phyloP scores from a whole-genome alignment of 1,284 basidiomycete genomes.

The Golubevia sp. region DNA sequence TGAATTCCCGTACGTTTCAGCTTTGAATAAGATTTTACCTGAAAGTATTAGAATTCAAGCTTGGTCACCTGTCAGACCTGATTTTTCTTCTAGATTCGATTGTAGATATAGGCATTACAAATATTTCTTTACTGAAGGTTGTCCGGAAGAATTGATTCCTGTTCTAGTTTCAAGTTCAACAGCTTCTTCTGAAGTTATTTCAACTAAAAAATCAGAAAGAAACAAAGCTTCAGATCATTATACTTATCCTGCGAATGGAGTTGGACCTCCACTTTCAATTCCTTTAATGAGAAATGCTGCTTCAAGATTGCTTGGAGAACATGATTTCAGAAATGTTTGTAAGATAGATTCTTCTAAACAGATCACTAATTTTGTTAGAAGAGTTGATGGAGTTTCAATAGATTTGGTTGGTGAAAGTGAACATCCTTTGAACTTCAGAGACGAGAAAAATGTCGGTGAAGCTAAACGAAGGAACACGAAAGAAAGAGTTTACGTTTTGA shows the following conservation, averaged over 20 bases:
- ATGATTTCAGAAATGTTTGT: conserved; percentile 96
- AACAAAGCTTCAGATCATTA: too few relatives aligned
- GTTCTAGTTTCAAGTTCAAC: too few relatives aligned
- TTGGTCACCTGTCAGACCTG: conserved; percentile 84
- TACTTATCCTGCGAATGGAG: too few relatives aligned
- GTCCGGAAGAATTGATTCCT: conserved; percentile 23
- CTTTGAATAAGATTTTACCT: conserved; percentile 89
- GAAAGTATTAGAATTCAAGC: conserved; percentile 86
- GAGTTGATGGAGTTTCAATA: conserved; percentile 72
- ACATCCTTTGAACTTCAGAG: background rate
- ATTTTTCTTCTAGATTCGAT: conserved; percentile 86
- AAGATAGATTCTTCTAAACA: conserved; percentile 94
- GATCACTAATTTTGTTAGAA: conserved; percentile 76
- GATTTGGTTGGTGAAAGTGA: conserved; percentile 41
- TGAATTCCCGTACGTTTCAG: conserved; percentile 78
- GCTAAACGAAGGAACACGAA: too few relatives aligned
- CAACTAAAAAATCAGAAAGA: too few relatives aligned
- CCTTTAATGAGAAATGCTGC: conserved; percentile 78
- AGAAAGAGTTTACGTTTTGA: conserved; percentile 71
- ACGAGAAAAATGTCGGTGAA: too few relatives aligned
- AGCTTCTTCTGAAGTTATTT: too few relatives aligned
- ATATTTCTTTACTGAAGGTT: conserved; percentile 73
- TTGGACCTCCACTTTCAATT: too few relatives aligned
- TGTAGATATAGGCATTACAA: conserved; percentile 93
- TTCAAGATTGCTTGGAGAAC: conserved; percentile 76